Evolutionary conservation across 345 rosid genomes (phyloP).

Genomic region (Lepidium aucheri): DNA sequence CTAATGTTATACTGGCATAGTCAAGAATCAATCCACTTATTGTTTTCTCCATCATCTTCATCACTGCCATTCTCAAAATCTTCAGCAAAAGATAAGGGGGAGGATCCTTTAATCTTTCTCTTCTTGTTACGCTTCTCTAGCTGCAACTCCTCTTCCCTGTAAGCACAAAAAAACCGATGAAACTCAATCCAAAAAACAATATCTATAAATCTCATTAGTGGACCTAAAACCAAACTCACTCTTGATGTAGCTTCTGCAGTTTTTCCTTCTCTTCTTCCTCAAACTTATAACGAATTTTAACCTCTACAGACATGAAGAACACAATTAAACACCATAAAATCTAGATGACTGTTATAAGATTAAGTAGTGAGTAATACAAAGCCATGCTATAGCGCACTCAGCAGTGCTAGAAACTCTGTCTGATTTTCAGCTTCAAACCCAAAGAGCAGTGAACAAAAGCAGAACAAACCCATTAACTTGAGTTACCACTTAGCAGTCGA

Average conservation of each 20-base stretch:
- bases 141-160: conserved; percentile 88
- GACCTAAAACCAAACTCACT: conserved; percentile 38
- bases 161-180: background rate
- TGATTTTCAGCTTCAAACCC: too few relatives aligned
- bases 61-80: conserved; percentile 76
- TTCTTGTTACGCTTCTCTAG: conserved; percentile 80
- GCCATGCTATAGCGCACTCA: too few relatives aligned
- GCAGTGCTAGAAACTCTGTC: too few relatives aligned
- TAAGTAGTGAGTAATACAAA: background rate
- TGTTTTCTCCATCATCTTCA: conserved; percentile 50
- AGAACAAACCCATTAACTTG: too few relatives aligned
- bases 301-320: conserved; percentile 42
- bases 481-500: too few relatives aligned
- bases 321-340: background rate
- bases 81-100: conserved; percentile 79
- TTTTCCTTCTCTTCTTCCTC: conserved; percentile 99
- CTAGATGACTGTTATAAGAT: background rate
- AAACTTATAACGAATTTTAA: conserved; percentile 77
- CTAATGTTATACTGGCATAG: background rate
- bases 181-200: background rate
- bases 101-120: conserved; percentile 69
- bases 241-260: conserved; percentile 79
- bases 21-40: conserved; percentile 29
- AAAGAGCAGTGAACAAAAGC: too few relatives aligned
- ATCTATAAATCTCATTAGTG: background rate